These are phyloP conservation scores for Fusarium nurragi DNA, from an alignment of 2,329 filamentous ascomycete genomes.

Conservation along the genomic window DNA sequence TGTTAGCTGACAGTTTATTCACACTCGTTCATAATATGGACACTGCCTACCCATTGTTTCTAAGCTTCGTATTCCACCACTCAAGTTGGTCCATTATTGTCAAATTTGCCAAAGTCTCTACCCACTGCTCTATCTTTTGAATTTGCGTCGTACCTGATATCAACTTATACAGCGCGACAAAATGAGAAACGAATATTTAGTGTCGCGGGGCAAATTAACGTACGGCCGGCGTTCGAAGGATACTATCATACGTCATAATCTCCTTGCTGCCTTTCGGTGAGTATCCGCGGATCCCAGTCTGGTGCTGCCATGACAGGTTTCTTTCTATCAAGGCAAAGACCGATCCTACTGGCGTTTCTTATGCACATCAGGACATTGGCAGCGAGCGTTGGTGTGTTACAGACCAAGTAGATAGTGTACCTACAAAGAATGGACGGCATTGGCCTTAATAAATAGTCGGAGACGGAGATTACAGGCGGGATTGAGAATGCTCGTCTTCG, in stretches of 20 bases:
- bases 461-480: neutral
- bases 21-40: no score
- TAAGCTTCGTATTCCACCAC: no score
- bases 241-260: slow-evolving; percentile 42
- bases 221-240: slow-evolving; percentile 35
- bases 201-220: neutral
- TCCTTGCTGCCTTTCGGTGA: slow-evolving; percentile 38
- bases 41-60: no score
- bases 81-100: no score
- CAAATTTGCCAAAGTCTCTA: no score
- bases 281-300: slow-evolving; percentile 34
- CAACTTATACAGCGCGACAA: neutral
- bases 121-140: no score
- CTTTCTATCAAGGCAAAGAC: slow-evolving; percentile 33
- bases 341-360: slow-evolving; percentile 36
- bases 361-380: slow-evolving; percentile 32
- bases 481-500: neutral
- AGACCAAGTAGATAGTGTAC: slow-evolving; percentile 29
- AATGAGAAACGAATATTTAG: rapidly evolving
- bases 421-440: slow-evolving; percentile 41
- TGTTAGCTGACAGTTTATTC: no score
- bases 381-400: slow-evolving; percentile 39
- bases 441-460: no score
- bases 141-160: neutral
- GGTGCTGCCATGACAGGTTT: slow-evolving; percentile 31